These are phyloP conservation scores for Speleostelium caveatum DNA, from an alignment of 78 protist genomes.

Conservation along the genomic window DNA sequence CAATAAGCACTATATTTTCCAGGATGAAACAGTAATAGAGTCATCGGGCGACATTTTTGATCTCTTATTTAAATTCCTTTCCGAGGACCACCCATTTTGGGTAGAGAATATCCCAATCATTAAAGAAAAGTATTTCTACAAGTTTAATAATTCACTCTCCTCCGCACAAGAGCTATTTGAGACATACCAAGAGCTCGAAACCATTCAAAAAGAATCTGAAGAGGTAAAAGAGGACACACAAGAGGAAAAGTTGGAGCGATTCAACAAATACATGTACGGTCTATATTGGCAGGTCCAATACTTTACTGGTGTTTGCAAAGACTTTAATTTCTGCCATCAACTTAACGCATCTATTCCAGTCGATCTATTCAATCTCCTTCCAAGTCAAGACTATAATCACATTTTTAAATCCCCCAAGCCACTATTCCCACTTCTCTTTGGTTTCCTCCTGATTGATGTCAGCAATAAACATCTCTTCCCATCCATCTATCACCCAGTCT, in stretches of 20 bases:
- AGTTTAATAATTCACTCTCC: not conserved
- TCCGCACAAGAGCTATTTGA: not conserved
- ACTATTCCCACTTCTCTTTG: not conserved
- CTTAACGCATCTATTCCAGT: not conserved
- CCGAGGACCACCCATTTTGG: slow-evolving; percentile 7
- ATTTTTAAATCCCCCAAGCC: not conserved
- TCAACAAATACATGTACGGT: slow-evolving; percentile 7
- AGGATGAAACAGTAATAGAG: not conserved
- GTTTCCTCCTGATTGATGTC: not conserved
- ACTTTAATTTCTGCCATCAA: not conserved
- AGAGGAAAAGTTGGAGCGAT: not conserved
- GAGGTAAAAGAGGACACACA: not conserved
- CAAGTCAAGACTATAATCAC: slow-evolving; percentile 1
- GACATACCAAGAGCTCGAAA: too few species aligned
- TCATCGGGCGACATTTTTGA: not conserved
- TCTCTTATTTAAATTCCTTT: not conserved
- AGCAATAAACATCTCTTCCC: slow-evolving; percentile 24
- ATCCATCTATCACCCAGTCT: slow-evolving; percentile 3
- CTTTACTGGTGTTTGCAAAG: slow-evolving; percentile 7
- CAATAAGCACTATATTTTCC: not conserved
- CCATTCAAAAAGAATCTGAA: too few species aligned
- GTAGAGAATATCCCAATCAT: not conserved
- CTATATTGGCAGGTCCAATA: slow-evolving; percentile 9
- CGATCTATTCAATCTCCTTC: not conserved
- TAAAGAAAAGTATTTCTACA: slow-evolving; percentile 4